Evolutionary conservation across 1,139 yeast species (phyloP), one percentile per base, ranked within the genome.

Genomic region (Sugiyamaella castrensis): DNA sequence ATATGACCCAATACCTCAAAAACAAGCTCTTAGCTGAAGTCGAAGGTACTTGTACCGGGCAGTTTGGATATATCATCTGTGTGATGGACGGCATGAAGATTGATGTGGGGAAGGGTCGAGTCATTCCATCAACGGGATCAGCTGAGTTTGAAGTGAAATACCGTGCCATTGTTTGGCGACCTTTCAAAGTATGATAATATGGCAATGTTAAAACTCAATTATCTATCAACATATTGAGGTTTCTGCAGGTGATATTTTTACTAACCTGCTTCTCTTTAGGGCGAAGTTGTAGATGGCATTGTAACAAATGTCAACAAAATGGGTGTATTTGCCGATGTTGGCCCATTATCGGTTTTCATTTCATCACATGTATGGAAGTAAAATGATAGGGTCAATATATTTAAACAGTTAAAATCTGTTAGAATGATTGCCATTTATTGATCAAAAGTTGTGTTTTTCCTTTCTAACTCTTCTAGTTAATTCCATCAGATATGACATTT

Each of bases 1-100:
- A 91, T 61, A 92, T 92, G 98, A 89, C 87, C 69, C 95, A 88
- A 64, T 91, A 83, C 66, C 76, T 92, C 59, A 81, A 95, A 64
- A 87, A 89, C 64, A 91, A 91, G 68, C 76, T 92, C 57, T 76
- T 94, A 53, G 89, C 88, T 58, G 98, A 92, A 64, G 98, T 94
- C 42, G 99, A 92, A 70, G 99, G 99, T 16, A 89, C 98, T 1
- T 94, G 98, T 71, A 89, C 98, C 1, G 99, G 99, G 60, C 96
- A 92, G 68, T 92, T 92, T 71, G 99, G 99, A 7, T 92, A 92
- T 69, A 92, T 92, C 60, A 86, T 92, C 52, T 92, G 98, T 70
- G 98, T 92, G 37, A 76, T 92, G 66, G 98, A 92, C 65, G 88
- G 95, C 58, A 88, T 87, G 85, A 81, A 84, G 60, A 88, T 94